phyloP scores from a whole-genome alignment of 306 rosid species.

The Sicyos baderoa region DNA sequence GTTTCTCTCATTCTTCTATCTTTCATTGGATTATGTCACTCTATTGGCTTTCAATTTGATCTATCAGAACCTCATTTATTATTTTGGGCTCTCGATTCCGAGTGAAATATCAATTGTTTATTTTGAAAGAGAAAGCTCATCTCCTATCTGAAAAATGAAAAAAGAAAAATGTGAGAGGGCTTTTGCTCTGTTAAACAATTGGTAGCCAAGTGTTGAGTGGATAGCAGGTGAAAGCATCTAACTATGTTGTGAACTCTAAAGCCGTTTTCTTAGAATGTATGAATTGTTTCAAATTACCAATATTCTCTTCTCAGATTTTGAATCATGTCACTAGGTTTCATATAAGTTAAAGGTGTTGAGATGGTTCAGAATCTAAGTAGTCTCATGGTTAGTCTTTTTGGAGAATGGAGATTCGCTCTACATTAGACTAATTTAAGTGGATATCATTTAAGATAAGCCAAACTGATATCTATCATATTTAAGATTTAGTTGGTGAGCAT shows the following conservation, averaged over 20 bases:
- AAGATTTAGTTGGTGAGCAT: background rate
- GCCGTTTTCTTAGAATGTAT: background rate
- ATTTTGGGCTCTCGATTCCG: background rate
- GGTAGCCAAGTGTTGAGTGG: background rate
- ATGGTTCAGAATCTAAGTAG: background rate
- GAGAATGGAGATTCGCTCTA: background rate
- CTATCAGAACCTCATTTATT: background rate
- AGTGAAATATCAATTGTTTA: background rate
- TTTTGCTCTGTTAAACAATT: background rate
- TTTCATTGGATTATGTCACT: background rate
- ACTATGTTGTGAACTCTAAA: background rate
- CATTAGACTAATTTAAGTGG: background rate
- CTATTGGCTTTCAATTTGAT: background rate
- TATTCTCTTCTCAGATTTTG: background rate
- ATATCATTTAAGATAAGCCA: background rate
- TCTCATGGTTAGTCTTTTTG: background rate
- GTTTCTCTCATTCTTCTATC: constrained; percentile 24
- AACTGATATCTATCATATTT: background rate
- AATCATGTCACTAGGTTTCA: no score
- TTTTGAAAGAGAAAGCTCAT: constrained; percentile 1
- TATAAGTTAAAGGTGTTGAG: no score
- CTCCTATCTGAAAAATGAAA: background rate
- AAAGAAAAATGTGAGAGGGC: background rate
- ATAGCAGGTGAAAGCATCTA: background rate
- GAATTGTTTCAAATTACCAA: background rate